Evolutionary conservation across 495 filamentous ascomycete species (phyloP).

Genomic region (Lophiostoma macrostomum): DNA sequence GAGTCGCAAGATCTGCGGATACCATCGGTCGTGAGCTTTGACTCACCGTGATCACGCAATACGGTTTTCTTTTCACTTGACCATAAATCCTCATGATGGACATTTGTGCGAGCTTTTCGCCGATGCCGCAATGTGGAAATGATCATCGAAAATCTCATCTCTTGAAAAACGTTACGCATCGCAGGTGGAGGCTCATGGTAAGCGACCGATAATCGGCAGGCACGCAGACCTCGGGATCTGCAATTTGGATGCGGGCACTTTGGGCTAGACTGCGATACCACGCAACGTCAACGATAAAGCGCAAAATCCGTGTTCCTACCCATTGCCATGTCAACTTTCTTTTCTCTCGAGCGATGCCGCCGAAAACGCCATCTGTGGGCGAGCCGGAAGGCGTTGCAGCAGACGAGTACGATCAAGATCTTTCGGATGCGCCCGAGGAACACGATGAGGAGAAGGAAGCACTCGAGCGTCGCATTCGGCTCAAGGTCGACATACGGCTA

Average conservation of each 20-base stretch:
- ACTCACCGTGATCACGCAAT: too few relatives aligned
- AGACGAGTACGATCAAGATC: too few relatives aligned
- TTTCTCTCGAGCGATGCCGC: neutral
- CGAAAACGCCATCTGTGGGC: neutral
- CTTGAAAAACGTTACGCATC: too few relatives aligned
- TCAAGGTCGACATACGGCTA: slow-evolving; percentile 69
- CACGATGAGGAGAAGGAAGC: slow-evolving; percentile 10
- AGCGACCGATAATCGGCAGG: too few relatives aligned
- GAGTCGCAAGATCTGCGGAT: too few relatives aligned
- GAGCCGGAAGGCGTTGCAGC: neutral
- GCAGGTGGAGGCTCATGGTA: too few relatives aligned
- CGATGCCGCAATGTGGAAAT: too few relatives aligned
- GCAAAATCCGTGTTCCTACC: neutral
- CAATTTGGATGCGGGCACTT: neutral
- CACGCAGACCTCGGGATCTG: too few relatives aligned
- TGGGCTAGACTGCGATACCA: neutral
- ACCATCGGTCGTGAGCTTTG: too few relatives aligned
- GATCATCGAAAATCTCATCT: neutral
- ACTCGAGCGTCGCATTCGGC: slow-evolving; percentile 46
- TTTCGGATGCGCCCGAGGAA: neutral
- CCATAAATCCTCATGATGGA: too few relatives aligned
- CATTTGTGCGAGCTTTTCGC: too few relatives aligned
- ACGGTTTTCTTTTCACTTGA: too few relatives aligned
- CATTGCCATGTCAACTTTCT: neutral
- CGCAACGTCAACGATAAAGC: neutral